Conservation (phyloP, 805 yeast species). For the Saccharomycopsis sp. region DNA sequence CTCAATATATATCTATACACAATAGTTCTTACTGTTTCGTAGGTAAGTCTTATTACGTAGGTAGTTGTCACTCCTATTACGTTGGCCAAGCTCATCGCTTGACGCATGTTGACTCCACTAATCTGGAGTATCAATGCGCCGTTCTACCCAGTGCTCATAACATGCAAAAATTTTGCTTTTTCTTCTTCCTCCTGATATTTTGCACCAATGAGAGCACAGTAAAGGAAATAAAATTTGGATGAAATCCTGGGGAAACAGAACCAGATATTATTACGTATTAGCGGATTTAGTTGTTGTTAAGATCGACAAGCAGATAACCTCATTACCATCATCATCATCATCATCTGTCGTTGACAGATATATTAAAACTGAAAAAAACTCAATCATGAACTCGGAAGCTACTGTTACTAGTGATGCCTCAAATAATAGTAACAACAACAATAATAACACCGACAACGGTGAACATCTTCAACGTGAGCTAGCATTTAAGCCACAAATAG, state of each 20-base stretch:
- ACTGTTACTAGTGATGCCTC: background rate
- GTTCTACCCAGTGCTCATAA: background rate
- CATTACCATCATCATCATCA: too few species aligned
- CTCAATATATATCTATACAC: too few species aligned
- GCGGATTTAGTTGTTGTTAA: background rate
- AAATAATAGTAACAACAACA: background rate
- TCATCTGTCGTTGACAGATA: too few species aligned
- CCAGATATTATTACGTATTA: background rate
- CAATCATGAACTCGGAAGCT: background rate
- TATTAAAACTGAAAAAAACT: background rate
- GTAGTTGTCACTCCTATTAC: too few species aligned
- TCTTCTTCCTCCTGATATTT: background rate
- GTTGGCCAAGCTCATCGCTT: too few species aligned
- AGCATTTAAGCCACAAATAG: background rate
- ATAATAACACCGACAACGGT: background rate
- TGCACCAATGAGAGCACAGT: background rate
- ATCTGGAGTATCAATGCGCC: background rate
- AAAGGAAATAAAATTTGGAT: background rate
- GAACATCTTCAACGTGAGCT: background rate
- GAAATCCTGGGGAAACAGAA: background rate
- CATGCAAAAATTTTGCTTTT: too few species aligned
- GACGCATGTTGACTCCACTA: too few species aligned
- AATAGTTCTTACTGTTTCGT: too few species aligned
- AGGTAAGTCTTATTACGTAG: too few species aligned
- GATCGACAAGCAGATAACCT: too few species aligned